Base-by-base conservation (phyloP, 2,329 filamentous ascomycete species). In the Penicillium sp. region DNA sequence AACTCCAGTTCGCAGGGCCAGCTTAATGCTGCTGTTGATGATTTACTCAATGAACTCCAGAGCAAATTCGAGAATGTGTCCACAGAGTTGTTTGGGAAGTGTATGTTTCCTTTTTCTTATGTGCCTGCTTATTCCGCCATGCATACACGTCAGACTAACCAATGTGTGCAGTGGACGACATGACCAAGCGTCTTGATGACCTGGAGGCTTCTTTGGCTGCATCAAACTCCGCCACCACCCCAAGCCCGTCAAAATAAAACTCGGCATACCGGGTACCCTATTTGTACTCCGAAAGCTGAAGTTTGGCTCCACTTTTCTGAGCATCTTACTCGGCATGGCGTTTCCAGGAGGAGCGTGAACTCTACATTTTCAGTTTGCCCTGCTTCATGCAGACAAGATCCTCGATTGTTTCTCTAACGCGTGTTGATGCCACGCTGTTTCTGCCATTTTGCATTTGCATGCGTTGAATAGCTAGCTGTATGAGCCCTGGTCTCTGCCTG, bases 51-150 rank as follows among this genome's bases (percentile, higher is more conserved):
- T 69, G 88, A 91, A 43, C 78, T 97, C 0, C 90, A 90, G 48
- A 88, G 85, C 72, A 96, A 96, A 72, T 96, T 96, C 72, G 87
- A 89, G 18, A 85, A 84, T 11, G 86, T 96, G 5, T 95, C 91
- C 8, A 88, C 86, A 56, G 92, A 96, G 75, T 88, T 97, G 55
- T 91, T 96, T 65, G 84, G 88, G 36, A 96, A 96, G 77, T 90
- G 92, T 96, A 74, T 71, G 87, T 78, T 24, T 13, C 34, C 47
- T 4, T 43, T 24, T 24, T 29, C 42, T 29, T 18, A 4, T 13
- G 22, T 5, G 10, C 14, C 13, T 16, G 9, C 14, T 10, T 10
- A 16, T 31, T 13, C 13, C 18, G 7, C 1, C 11, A 14, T 21
- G 22, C 22, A 32, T 6, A 40, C 6, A 24, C 14, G 13, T 16